phyloP scores from a whole-genome alignment of 1,284 basidiomycete genomes.

The Volvariella surrecta region DNA sequence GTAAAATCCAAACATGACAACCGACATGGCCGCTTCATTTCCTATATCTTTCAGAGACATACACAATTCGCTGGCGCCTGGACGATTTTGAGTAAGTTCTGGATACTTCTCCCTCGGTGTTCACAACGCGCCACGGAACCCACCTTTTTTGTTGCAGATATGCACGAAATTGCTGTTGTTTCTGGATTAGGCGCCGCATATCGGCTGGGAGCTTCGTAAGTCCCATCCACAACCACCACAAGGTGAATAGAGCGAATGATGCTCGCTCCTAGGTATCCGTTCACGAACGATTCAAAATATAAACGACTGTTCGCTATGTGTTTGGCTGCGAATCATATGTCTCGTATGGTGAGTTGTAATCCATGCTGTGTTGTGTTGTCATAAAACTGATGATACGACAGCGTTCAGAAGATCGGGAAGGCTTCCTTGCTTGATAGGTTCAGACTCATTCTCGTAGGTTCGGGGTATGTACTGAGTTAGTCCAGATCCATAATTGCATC shows the following conservation, averaged over 20 bases:
- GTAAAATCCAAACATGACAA: conserved; percentile 14
- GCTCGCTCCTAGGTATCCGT: conserved; percentile 26
- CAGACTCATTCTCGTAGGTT: too few species aligned
- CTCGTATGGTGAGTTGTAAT: conserved; percentile 17
- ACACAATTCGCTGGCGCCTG: conserved; percentile 32
- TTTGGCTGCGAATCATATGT: conserved; percentile 24
- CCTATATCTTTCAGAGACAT: conserved; percentile 16
- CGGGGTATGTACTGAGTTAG: too few species aligned
- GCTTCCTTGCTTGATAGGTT: too few species aligned
- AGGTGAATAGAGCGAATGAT: background rate
- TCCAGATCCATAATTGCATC: too few species aligned
- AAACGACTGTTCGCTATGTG: conserved; percentile 39
- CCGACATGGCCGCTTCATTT: background rate
- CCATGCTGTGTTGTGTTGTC: too few species aligned
- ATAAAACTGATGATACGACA: too few species aligned
- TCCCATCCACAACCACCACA: background rate
- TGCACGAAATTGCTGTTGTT: conserved; percentile 53
- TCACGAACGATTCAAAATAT: conserved; percentile 31
- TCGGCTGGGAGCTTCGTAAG: conserved; percentile 39
- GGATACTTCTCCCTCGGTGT: background rate
- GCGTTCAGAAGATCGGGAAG: too few species aligned
- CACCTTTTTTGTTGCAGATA: conserved; percentile 34
- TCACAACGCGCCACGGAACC: background rate
- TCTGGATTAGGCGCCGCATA: conserved; percentile 56
- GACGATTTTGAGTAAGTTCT: conserved; percentile 17